Conservation (phyloP, 2,329 filamentous ascomycete species). For the Mycogone perniciosa region DNA sequence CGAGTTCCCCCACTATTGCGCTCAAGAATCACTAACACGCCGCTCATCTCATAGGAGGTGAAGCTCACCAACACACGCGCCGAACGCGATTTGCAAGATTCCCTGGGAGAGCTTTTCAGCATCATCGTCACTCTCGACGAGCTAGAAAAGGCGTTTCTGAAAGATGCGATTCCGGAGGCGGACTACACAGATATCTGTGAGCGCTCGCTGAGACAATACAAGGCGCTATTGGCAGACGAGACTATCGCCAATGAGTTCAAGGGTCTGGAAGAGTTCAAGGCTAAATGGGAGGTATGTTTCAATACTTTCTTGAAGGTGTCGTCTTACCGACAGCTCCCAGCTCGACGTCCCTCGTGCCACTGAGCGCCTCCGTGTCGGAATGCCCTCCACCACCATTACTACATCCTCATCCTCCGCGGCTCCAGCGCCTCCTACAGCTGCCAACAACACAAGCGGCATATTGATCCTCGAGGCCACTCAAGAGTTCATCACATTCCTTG, state of each 20-base stretch:
- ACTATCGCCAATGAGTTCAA: constrained; percentile 83
- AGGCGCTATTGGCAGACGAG: constrained; percentile 85
- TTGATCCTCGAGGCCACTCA: constrained; percentile 88
- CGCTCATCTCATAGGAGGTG: constrained; percentile 62
- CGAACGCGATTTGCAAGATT: constrained; percentile 91
- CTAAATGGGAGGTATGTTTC: constrained; percentile 74
- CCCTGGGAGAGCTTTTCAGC: constrained; percentile 93
- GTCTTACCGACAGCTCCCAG: constrained; percentile 36
- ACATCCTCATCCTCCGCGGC: constrained; percentile 43
- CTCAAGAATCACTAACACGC: neutral
- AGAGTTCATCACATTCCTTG: constrained; percentile 97
- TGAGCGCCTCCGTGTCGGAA: constrained; percentile 83
- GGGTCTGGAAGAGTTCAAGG: constrained; percentile 85
- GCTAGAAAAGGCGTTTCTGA: constrained; percentile 91
- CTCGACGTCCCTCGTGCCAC: constrained; percentile 92
- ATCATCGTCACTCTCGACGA: constrained; percentile 95
- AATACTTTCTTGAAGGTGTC: neutral
- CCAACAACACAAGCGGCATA: constrained; percentile 49
- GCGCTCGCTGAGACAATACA: constrained; percentile 91
- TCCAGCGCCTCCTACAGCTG: constrained; percentile 36
- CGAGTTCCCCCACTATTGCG: neutral
- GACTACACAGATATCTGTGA: constrained; percentile 98
- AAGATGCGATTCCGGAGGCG: constrained; percentile 83
- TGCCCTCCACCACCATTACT: constrained; percentile 74
- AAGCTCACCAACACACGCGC: constrained; percentile 81